Base-by-base conservation (phyloP, 176 grass and related monocot genomes). In the Alopecurus myosuroides region DNA sequence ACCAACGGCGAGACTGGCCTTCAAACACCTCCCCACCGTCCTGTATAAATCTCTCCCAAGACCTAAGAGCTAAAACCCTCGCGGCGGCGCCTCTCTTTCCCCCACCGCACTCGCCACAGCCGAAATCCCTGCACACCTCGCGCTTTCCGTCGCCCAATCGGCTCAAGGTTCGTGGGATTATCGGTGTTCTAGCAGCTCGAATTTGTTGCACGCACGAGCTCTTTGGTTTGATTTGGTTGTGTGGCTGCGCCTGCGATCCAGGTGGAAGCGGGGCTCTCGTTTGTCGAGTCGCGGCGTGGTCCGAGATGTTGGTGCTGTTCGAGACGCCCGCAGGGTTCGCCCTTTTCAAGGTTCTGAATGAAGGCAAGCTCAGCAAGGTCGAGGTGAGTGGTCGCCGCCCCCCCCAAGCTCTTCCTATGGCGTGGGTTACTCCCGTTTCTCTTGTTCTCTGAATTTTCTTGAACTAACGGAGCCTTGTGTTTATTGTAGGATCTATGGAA, bases 311-410 rank as follows among this genome's bases (percentile, higher is more conserved):
- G 73, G 94, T 94, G 39, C 37, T 97, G 76, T 97, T 97, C 37
- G 94, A 94, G 82, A 97, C 89, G 23, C 89, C 88, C 6, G 88
- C 88, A 50, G 94, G 94, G 34, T 97, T 97, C 60, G 88, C 92
- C 70, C 80, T 97, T 23, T 97, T 94, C 71, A 97, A 94, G 82
- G 94, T 97, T 67, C 84, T 92, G 34, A 78, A 97, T 77, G 89
- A 97, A 88, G 91, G 94, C 26, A 97, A 94, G 85, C 85, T 97
- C 42, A 73, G 85, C 63, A 90, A 90, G 61, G 85, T 95, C n/a
- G 91, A 98, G 89, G 95, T 98, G 72, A 84, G 76, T 81, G 17
- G 6, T 51, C 17, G 60, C 80, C 42, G 28, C 2, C 2, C 22
- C n/a, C 12, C 49, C 19, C 55, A 17, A 20, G 28, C 53, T 48